phyloP scores from a whole-genome alignment of 768 basidiomycete genomes.

The Lepiota subincarnata region DNA sequence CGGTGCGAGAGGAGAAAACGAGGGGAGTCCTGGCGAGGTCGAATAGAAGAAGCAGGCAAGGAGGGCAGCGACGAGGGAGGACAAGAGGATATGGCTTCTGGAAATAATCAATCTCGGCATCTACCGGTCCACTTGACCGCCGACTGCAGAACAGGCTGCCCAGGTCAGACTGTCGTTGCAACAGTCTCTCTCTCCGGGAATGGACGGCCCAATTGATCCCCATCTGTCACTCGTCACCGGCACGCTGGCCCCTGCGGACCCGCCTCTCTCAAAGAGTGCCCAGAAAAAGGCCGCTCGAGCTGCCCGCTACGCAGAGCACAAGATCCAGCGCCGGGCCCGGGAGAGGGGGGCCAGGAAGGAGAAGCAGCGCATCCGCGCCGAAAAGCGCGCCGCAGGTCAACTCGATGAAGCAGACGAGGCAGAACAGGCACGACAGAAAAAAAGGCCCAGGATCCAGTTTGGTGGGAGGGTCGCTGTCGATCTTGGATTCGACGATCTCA shows the following conservation, averaged over 20 bases:
- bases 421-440: slow-evolving; percentile 33
- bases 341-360: slow-evolving; percentile 77
- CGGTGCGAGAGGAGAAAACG: slow-evolving; percentile 8
- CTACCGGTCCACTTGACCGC: slow-evolving; percentile 28
- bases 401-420: slow-evolving; percentile 43
- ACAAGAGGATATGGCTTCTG: slow-evolving; percentile 22
- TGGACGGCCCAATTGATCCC: slow-evolving; percentile 1
- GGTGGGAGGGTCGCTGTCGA: slow-evolving; percentile 77
- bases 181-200: not conserved
- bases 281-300: slow-evolving; percentile 74
- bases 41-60: slow-evolving; percentile 19
- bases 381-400: slow-evolving; percentile 64
- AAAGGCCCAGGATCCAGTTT: slow-evolving; percentile 41
- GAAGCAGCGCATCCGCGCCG: slow-evolving; percentile 59
- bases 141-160: slow-evolving; percentile 5
- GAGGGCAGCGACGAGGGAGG: slow-evolving; percentile 21
- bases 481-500: slow-evolving; percentile 87
- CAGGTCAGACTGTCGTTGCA: not conserved
- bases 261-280: slow-evolving; percentile 67
- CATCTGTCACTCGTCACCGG: slow-evolving; percentile 9
- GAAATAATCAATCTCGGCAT: slow-evolving; percentile 46
- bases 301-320: slow-evolving; percentile 57
- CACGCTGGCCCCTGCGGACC: slow-evolving; percentile 7
- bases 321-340: slow-evolving; percentile 68
- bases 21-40: slow-evolving; percentile 11